A percentile compares a stretch with the other conserved stretches of the same genome.
These are phyloP conservation scores for Suaeda aralocaspica DNA, from an alignment of 148 eudicot genomes.

Conservation along the genomic window DNA sequence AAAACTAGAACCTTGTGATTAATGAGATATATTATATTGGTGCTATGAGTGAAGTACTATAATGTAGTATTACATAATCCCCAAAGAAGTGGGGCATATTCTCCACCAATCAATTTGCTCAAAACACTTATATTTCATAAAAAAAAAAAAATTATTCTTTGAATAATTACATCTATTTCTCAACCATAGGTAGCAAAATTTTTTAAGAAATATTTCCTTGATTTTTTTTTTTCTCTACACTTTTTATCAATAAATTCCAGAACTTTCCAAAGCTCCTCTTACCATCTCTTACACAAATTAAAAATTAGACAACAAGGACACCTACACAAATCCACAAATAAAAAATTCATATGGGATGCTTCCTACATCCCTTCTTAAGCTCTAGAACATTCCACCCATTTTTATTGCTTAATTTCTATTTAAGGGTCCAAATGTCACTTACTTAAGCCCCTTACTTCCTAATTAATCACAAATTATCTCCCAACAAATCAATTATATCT, in stretches of 20 bases:
- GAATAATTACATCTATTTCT: constrained; percentile 11
- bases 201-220: neutral
- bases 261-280: constrained; percentile 28
- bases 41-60: too few species aligned
- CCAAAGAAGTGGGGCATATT: constrained; percentile 14
- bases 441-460: neutral
- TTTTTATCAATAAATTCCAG: constrained; percentile 30
- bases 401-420: constrained; percentile 11
- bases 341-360: constrained; percentile 8
- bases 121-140: too few species aligned
- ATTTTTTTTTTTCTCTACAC: neutral
- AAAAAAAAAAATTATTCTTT: too few species aligned
- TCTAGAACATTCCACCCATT: constrained; percentile 37
- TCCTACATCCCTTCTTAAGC: constrained; percentile 12
- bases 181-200: neutral
- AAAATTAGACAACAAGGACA: constrained; percentile 4
- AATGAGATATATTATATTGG: too few species aligned
- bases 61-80: too few species aligned
- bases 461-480: neutral
- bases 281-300: neutral
- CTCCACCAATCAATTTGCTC: constrained; percentile 30
- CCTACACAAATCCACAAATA: constrained; percentile 30
- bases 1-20: too few species aligned
- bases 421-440: constrained; percentile 19
- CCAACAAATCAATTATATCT: constrained; percentile 19